Conservation (phyloP, 2,329 filamentous ascomycete genomes). For the Penicillium sp. region DNA sequence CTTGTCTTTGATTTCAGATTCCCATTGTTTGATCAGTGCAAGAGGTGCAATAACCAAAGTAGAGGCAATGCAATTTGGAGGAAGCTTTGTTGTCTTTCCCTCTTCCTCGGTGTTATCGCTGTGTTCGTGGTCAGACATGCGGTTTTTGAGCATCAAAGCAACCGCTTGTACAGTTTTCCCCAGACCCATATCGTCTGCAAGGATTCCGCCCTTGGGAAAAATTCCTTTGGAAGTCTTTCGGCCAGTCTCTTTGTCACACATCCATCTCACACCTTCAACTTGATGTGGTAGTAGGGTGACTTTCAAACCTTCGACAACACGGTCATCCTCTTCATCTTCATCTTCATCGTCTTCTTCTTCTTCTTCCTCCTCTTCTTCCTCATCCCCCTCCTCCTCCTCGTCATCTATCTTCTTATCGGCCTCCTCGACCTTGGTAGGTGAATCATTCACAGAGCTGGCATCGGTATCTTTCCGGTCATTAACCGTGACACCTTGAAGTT, state of each 20-base stretch:
- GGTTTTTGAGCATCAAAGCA: constrained; percentile 78
- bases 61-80: constrained; percentile 65
- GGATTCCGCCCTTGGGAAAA: constrained; percentile 85
- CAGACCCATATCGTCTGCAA: constrained; percentile 93
- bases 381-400: constrained; percentile 38
- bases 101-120: constrained; percentile 34
- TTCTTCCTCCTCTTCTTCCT: constrained; percentile 32
- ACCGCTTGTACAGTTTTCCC: constrained; percentile 96
- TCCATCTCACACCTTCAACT: constrained; percentile 90
- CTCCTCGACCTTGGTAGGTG: constrained; percentile 60
- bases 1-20: constrained; percentile 83
- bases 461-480: constrained; percentile 29
- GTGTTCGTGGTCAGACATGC: constrained; percentile 56
- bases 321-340: constrained; percentile 57
- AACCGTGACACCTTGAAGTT: constrained; percentile 43
- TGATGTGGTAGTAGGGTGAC: constrained; percentile 91
- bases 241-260: constrained; percentile 87
- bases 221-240: constrained; percentile 72
- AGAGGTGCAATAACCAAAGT: constrained; percentile 91
- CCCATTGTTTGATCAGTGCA: constrained; percentile 95
- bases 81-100: constrained; percentile 58
- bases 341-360: constrained; percentile 44
- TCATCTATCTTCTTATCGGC: constrained; percentile 36
- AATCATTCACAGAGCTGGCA: constrained; percentile 39
- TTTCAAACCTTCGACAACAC: constrained; percentile 71